These are phyloP conservation scores for Globisporangium viniferum DNA, from an alignment of 352 stramenopile species.

Conservation along the genomic window DNA sequence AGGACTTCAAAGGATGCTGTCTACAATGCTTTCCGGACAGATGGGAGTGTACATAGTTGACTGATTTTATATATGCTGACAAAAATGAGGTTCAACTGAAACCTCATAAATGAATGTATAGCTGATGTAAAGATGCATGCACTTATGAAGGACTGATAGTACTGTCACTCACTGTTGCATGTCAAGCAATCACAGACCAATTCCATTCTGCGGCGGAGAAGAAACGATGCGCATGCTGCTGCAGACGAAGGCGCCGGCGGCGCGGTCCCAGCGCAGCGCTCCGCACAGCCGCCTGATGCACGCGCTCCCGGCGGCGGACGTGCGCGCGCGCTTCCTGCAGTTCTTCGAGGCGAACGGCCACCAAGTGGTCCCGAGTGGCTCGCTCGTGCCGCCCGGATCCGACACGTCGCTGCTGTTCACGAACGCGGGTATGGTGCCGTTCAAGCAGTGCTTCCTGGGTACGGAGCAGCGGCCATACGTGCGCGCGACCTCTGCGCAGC, in stretches of 20 bases:
- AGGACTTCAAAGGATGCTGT: too few relatives aligned
- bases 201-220: background rate
- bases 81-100: background rate
- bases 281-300: conserved; percentile 29
- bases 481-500: conserved; percentile 93
- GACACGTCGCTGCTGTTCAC: conserved; percentile 95
- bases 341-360: conserved; percentile 71
- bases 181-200: conserved; percentile 5
- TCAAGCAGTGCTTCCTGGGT: conserved; percentile 90
- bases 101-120: background rate
- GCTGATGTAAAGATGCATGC: background rate
- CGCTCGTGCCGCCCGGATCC: conserved; percentile 80
- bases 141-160: background rate
- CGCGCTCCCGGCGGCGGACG: conserved; percentile 35
- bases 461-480: conserved; percentile 78
- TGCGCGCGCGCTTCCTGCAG: conserved; percentile 55
- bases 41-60: too few relatives aligned
- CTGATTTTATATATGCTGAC: too few relatives aligned
- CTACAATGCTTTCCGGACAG: too few relatives aligned
- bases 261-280: background rate
- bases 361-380: conserved; percentile 57
- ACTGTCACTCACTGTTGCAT: background rate
- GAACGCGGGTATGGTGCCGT: conserved; percentile 97
- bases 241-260: background rate
- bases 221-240: conserved; percentile 9